Evolutionary conservation across 202 grass and related monocot genomes (phyloP).

Genomic region (Eragrostis tef): DNA sequence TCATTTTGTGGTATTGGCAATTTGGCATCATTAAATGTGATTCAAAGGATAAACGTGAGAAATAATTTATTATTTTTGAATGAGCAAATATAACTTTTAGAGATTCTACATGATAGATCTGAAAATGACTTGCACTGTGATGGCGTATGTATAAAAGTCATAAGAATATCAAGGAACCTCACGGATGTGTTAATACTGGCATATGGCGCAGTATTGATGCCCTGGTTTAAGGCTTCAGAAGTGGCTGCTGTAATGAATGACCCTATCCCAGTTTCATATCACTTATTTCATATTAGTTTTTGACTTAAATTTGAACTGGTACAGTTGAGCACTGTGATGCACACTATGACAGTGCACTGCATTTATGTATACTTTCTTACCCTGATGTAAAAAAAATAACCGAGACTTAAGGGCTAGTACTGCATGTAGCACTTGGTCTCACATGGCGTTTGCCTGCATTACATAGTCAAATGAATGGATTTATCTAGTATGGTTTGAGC

Average conservation of each 20-base stretch:
- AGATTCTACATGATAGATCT: background rate
- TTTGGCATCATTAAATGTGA: background rate
- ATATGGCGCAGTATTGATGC: background rate
- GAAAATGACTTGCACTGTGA: too few relatives aligned
- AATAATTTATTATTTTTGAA: background rate
- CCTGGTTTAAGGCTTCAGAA: conserved; percentile 22
- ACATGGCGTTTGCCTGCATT: background rate
- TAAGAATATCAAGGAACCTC: too few relatives aligned
- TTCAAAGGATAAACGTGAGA: conserved; percentile 27
- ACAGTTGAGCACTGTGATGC: background rate
- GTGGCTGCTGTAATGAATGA: conserved; percentile 31
- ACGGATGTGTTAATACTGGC: conserved; percentile 27
- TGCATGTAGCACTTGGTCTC: conserved; percentile 8
- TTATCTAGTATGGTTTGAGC: conserved; percentile 26
- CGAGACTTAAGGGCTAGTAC: background rate
- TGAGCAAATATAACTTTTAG: background rate
- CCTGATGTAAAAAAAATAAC: conserved; percentile 7
- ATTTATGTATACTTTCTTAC: conserved; percentile 5
- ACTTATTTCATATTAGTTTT: too few relatives aligned
- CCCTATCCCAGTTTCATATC: too few relatives aligned
- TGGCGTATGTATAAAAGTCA: too few relatives aligned
- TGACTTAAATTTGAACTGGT: too few relatives aligned
- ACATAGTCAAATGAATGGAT: conserved; percentile 25
- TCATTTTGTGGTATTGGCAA: background rate
- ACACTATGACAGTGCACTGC: conserved; percentile 19